Evolutionary conservation across 306 rosid species (phyloP), one percentile per base, ranked within the genome.

Genomic region (Senna tora): DNA sequence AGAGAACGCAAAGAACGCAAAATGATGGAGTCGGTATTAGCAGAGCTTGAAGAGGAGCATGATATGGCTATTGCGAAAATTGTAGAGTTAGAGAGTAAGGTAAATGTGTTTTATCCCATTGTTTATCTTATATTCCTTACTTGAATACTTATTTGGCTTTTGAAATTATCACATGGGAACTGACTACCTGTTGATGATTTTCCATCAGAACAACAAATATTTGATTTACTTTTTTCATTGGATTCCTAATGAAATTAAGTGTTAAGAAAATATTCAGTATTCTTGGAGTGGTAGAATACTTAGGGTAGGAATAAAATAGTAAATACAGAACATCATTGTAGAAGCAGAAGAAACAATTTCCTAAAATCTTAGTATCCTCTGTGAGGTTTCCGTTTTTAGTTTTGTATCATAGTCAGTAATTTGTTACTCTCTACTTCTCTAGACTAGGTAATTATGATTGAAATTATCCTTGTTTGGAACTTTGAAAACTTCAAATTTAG

Each of bases 1-100:
- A 80, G 81, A 79, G 96, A 94, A 72, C 87, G 82, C 32, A 79
- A 81, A 77, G 96, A 93, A 72, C 86, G 83, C 32, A 86, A 82
- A 81, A 82, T 84, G 89, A 69, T 82, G 91, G 93, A 87, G 69
- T 19, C 84, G 65, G 75, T 87, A 30, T 69, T 91, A 47, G 75
- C 82, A 16, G 91, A 91, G 59, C 87, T 90, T 71, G 96, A 87
- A 86, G 87, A 84, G 68, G 96, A 89, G 70, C 86, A 86, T 53
- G 94, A 87, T 57, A 81, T 86, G 69, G 92, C 92, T 38, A 75
- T 83, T 71, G 67, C 83, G 68, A 86, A 82, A 79, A 85, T 89
- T 72, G 84, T 85, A 50, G 73, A 73, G 75, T 76, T 89, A 64
- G 92, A 84, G 74, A 67, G 80, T 30, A 82, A 91, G 91, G 95